Base-by-base conservation (phyloP, 73 alveolate species). In the Symbiodinium natans region DNA sequence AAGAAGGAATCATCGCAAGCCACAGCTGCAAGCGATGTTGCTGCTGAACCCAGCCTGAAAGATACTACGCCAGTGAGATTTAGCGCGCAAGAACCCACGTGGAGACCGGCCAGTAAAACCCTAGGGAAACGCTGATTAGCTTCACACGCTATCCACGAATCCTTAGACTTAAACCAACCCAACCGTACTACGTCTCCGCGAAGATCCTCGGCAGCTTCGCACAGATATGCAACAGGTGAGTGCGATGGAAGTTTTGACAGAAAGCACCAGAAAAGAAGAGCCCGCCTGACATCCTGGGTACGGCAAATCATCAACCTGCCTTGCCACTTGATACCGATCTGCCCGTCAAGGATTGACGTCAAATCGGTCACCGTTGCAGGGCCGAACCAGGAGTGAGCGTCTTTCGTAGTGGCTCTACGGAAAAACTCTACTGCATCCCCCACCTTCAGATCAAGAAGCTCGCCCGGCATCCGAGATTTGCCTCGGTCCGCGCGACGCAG, bases 381-480 rank as follows among this genome's bases (percentile, higher is more conserved):
- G 11, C 94, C 94, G 4, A 9, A 17, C 94, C 94, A 87, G 27
- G 73, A 36, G 1, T 71, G 13, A 3, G 13, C 31, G 42, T 87
- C 94, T 40, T 87, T 87, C 13, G 86, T n/a, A 6, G 34, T 19
- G 63, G 94, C n/a, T 19, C 38, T 31, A 4, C 94, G 84, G 25
- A 29, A 59, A 21, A 87, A 42, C 17, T 87, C 94, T 5, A 87
- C 94, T 34, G 5, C 29, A 25, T 87, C 94, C 1, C 84, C 94
- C 31, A 36, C 36, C 23, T 39, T 17, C 63, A 87, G 34, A 8
- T 39, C 94, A 33, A 38, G 71, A 38, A 87, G 41, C n/a, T 56
- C 84, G 3, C 94, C 94, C 0, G 85, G 41, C 17, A 29, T 19
- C 4, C 94, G 56, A 9, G 94, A n/a, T 29, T 33, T 29, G 8